Base-by-base conservation (phyloP, 192 early-diverging fungal genomes). In the Diversispora epigaea region DNA sequence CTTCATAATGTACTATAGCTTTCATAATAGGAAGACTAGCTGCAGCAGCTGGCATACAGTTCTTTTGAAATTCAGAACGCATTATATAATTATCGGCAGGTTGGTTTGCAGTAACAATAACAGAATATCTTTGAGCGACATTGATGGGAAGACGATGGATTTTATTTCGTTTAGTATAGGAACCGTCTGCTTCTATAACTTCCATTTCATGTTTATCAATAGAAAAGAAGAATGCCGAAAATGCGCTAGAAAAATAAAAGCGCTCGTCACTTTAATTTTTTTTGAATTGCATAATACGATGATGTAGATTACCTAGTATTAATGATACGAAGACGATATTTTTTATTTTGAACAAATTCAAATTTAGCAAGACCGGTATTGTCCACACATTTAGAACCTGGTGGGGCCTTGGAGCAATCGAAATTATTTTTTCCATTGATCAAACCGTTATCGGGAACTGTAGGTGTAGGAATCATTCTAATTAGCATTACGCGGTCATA, bases 101-200 rank as follows among this genome's bases (percentile, higher is more conserved):
- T 70, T 85, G 83, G 40, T 87, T 86, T 19, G 85, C 73, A n/a
- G 76, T 76, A 49, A 86, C 76, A 68, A 86, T 84, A 44, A 84
- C 79, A 39, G 85, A 86, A 76, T 84, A 84, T 11, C 85, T 83
- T 75, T 86, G 85, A 55, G 83, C 85, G 46, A 82, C 60, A 62
- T 82, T 81, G 71, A 86, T 80, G 7, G 82, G 78, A 50, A 86
- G 40, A 68, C 80, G 78, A 60, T 80, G 76, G 57, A 80, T 68
- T 7, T 77, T 79, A 54, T 78, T 83, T 54, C 79, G 71, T 54
- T 83, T 72, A 39, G 79, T 80, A 60, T 71, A 71, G 7, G 2
- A 80, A 46, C 92, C 92, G 60, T 93, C 92, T 5, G 86, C 87
- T 81, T 93, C 92, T 78, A 93, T 90, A 17, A 93, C 82, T 46